Percentiles rank a stretch among this genome's conserved stretches.
Evolutionary conservation across 805 yeast genomes (phyloP).

Genomic region (Metschnikowia kunwiensis): DNA sequence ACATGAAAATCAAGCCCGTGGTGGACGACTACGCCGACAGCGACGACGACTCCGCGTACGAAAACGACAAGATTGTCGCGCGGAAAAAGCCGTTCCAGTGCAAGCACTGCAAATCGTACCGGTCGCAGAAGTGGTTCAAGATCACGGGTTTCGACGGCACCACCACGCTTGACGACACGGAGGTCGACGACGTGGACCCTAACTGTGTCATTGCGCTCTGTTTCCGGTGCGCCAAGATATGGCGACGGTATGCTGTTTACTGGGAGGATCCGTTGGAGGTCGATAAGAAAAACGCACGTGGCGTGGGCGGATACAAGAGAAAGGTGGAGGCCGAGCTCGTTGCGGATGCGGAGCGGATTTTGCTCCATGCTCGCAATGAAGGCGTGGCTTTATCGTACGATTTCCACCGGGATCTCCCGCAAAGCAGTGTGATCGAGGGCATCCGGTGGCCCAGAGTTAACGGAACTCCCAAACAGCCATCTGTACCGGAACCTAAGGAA

Average conservation of each 20-base stretch:
- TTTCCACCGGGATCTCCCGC: constrained; percentile 3
- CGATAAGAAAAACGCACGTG: constrained; percentile 41
- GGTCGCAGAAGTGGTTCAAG: constrained; percentile 64
- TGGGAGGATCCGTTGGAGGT: constrained; percentile 83
- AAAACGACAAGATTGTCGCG: constrained; percentile 46
- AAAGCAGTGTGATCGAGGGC: constrained; percentile 5
- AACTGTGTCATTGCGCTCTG: constrained; percentile 62
- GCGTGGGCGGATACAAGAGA: constrained; percentile 56
- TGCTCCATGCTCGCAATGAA: constrained; percentile 44
- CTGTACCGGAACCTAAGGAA: neutral
- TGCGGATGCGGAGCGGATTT: constrained; percentile 56
- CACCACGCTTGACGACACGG: constrained; percentile 29
- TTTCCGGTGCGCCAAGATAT: constrained; percentile 79
- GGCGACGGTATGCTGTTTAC: constrained; percentile 84
- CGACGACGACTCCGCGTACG: constrained; percentile 72
- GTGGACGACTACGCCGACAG: constrained; percentile 56
- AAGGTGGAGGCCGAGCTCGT: constrained; percentile 65
- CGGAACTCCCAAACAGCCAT: constrained; percentile 1
- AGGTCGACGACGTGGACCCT: constrained; percentile 13
- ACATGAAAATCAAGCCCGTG: constrained; percentile 12
- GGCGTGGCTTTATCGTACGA: constrained; percentile 26
- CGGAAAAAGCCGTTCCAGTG: constrained; percentile 52
- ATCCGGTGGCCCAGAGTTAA: neutral
- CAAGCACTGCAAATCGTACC: constrained; percentile 62
- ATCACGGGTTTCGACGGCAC: constrained; percentile 57